Evolutionary conservation across 2,329 filamentous ascomycete species (phyloP).

Genomic region (Tolypocladium ovalisporum): DNA sequence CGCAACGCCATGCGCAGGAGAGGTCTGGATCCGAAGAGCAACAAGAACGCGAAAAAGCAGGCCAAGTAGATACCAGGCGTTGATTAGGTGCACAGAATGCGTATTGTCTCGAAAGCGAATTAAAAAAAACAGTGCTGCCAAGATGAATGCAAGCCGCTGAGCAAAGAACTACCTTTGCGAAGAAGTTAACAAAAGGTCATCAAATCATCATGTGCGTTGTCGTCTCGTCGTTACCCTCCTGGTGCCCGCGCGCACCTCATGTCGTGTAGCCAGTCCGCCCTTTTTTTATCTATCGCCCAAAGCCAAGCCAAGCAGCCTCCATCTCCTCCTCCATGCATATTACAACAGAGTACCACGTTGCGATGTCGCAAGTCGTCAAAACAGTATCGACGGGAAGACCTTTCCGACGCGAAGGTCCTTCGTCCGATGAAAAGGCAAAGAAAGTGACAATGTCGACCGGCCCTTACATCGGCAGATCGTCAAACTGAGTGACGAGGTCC

Average conservation of each 20-base stretch:
- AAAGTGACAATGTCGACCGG: background rate
- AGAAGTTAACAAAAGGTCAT: slow-evolving; percentile 4
- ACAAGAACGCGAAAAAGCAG: slow-evolving; percentile 18
- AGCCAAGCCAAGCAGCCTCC: background rate
- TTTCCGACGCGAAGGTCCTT: background rate
- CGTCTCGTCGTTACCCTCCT: slow-evolving; percentile 1
- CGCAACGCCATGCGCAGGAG: slow-evolving; percentile 63
- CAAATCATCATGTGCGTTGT: slow-evolving; percentile 1
- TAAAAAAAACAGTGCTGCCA: background rate
- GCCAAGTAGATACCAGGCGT: slow-evolving; percentile 5
- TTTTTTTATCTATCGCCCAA: background rate
- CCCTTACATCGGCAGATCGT: slow-evolving; percentile 23
- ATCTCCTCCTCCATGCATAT: background rate
- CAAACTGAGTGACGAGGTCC: slow-evolving; percentile 40
- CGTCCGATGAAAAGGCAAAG: background rate
- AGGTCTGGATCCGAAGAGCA: slow-evolving; percentile 59
- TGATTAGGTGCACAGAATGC: background rate
- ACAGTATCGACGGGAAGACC: background rate
- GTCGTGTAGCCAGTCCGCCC: background rate
- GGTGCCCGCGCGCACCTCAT: background rate
- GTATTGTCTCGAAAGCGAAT: background rate
- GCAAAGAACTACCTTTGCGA: slow-evolving; percentile 1
- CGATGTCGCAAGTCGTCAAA: background rate
- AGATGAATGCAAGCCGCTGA: background rate
- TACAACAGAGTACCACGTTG: background rate